Evolutionary conservation across 2,329 filamentous ascomycete genomes (phyloP).

Genomic region (Ophiostoma perfectum): DNA sequence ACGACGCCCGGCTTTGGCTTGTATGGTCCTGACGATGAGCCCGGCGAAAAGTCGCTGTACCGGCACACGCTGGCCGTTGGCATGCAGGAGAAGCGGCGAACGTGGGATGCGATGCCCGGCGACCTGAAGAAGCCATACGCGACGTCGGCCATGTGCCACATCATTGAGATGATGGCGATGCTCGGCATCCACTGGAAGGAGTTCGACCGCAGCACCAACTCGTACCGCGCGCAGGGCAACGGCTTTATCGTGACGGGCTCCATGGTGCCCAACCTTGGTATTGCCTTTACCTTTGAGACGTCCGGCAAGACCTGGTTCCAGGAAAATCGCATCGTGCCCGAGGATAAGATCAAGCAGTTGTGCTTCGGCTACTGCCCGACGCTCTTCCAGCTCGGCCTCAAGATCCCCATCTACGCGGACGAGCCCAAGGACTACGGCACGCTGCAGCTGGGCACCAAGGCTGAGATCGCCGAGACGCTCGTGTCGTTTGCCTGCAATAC

Average conservation of each 20-base stretch:
- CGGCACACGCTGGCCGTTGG: slow-evolving; percentile 33
- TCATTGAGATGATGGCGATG: slow-evolving; percentile 49
- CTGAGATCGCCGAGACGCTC: slow-evolving; percentile 49
- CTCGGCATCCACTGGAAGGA: slow-evolving; percentile 55
- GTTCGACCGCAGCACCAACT: slow-evolving; percentile 49
- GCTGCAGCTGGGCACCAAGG: slow-evolving; percentile 44
- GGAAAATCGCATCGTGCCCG: slow-evolving; percentile 48
- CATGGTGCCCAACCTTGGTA: slow-evolving; percentile 45
- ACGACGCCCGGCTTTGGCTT: no score
- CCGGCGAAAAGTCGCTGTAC: background rate
- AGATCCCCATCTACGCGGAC: slow-evolving; percentile 35
- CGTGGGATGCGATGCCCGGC: slow-evolving; percentile 49
- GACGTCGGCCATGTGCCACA: slow-evolving; percentile 50
- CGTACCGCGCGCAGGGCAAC: slow-evolving; percentile 47
- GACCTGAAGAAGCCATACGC: slow-evolving; percentile 46
- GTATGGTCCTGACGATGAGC: no score
- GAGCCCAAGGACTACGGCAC: slow-evolving; percentile 41
- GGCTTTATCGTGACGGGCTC: slow-evolving; percentile 44
- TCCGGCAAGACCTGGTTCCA: slow-evolving; percentile 45
- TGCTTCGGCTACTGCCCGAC: slow-evolving; percentile 54
- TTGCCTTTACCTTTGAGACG: slow-evolving; percentile 51
- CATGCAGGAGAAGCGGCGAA: slow-evolving; percentile 41
- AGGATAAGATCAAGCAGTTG: slow-evolving; percentile 49
- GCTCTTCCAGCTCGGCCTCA: slow-evolving; percentile 39
- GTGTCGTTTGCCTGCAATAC: slow-evolving; percentile 51